phyloP scores from a whole-genome alignment of 2,329 filamentous ascomycete genomes.

The Ascosphaera apis region DNA sequence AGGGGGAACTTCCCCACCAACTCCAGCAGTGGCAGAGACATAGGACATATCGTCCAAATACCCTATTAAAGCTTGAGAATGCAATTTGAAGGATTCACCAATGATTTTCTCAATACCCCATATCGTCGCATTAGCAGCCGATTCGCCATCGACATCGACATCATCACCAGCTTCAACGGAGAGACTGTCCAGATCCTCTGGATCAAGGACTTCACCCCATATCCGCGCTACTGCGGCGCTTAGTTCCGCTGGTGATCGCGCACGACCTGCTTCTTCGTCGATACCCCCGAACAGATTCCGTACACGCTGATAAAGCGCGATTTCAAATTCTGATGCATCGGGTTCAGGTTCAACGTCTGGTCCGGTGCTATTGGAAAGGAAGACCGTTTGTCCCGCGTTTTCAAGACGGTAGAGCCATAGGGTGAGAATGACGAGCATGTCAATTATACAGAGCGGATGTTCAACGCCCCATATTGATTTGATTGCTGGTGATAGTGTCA shows the following conservation, averaged over 20 bases:
- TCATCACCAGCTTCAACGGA: too few relatives aligned
- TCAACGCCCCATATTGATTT: slow-evolving; percentile 99
- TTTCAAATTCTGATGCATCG: slow-evolving; percentile 18
- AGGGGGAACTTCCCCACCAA: too few relatives aligned
- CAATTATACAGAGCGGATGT: slow-evolving; percentile 86
- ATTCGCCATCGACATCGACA: background rate
- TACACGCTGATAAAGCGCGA: slow-evolving; percentile 39
- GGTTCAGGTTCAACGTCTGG: too few relatives aligned
- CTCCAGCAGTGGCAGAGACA: too few relatives aligned
- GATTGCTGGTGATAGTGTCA: too few relatives aligned
- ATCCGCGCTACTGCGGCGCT: slow-evolving; percentile 88
- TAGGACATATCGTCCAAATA: slow-evolving; percentile 57
- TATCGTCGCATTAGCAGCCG: background rate
- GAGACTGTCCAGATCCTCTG: background rate
- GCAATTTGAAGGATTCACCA: slow-evolving; percentile 93
- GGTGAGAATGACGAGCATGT: slow-evolving; percentile 92
- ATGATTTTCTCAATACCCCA: slow-evolving; percentile 46
- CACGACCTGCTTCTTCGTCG: slow-evolving; percentile 69
- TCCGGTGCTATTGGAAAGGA: too few relatives aligned
- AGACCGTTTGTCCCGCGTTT: slow-evolving; percentile 89
- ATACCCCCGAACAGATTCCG: slow-evolving; percentile 43
- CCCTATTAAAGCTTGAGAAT: slow-evolving; percentile 80
- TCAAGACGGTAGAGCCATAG: slow-evolving; percentile 98
- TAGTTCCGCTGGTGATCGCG: slow-evolving; percentile 50
- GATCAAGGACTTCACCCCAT: slow-evolving; percentile 91